Evolutionary conservation across 306 rosid genomes (phyloP).

Genomic region (Cucumis cinereus): DNA sequence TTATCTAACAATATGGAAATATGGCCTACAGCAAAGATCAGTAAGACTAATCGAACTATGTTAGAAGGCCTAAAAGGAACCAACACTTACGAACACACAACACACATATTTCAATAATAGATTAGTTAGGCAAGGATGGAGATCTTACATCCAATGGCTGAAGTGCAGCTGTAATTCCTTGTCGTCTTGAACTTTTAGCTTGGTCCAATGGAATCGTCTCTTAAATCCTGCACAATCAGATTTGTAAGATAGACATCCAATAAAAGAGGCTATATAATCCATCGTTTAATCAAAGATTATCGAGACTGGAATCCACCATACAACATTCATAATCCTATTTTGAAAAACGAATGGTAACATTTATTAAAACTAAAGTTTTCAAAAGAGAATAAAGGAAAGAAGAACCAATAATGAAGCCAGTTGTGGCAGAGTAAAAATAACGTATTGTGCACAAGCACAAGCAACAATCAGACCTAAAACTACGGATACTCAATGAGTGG

Average conservation of each 20-base stretch:
- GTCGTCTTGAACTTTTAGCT: background rate
- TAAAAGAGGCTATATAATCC: background rate
- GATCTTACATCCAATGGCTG: constrained; percentile 2
- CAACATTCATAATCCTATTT: background rate
- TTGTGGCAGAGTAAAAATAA: background rate
- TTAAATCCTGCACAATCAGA: background rate
- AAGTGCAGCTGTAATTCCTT: background rate
- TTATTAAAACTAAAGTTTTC: background rate
- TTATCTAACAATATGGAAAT: no score
- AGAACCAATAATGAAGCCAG: background rate
- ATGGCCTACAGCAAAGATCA: background rate
- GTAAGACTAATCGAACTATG: background rate
- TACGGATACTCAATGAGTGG: background rate
- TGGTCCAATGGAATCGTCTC: background rate
- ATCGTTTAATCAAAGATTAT: no score
- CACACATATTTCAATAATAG: background rate
- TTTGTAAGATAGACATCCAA: background rate
- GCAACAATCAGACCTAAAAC: background rate
- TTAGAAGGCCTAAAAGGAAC: background rate
- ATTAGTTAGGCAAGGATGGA: background rate
- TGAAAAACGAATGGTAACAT: background rate
- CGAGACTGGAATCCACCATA: background rate
- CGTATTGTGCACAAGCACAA: background rate
- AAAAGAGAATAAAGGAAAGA: background rate
- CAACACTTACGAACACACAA: background rate